phyloP scores from a whole-genome alignment of 176 grass and related monocot genomes.

The Tillandsia leiboldiana region DNA sequence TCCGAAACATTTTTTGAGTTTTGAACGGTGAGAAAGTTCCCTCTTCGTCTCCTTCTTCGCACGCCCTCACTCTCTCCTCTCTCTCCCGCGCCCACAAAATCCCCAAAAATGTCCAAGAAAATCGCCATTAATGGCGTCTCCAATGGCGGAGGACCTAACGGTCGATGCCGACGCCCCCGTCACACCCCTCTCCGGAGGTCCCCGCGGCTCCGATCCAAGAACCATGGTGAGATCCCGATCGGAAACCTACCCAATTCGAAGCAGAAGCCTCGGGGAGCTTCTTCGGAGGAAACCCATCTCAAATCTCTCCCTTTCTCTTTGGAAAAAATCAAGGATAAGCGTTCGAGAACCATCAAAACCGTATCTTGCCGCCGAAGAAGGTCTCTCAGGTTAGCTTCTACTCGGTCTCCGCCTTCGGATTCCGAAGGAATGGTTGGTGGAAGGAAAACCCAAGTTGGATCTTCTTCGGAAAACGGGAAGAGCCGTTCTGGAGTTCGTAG shows the following conservation, averaged over 20 bases:
- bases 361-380: slow-evolving; percentile 28
- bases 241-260: neutral
- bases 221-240: neutral
- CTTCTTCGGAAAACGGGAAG: too few relatives aligned
- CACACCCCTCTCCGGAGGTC: slow-evolving; percentile 20
- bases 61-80: neutral
- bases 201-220: slow-evolving; percentile 4
- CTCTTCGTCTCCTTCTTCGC: neutral
- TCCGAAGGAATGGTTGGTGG: slow-evolving; percentile 5
- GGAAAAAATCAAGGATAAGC: slow-evolving; percentile 9
- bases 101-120: neutral
- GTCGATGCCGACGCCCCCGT: neutral
- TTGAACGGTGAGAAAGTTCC: too few relatives aligned
- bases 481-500: too few relatives aligned
- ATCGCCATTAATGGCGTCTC: neutral
- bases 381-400: neutral
- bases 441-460: slow-evolving; percentile 1
- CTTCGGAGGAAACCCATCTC: slow-evolving; percentile 1
- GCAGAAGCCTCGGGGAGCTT: neutral
- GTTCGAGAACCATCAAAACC: neutral
- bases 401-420: neutral
- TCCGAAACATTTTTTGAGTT: too few relatives aligned
- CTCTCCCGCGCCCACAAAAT: neutral
- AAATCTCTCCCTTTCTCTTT: neutral
- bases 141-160: neutral